Base-by-base conservation (phyloP, 1,284 basidiomycete species). In the Gomphus sp. region DNA sequence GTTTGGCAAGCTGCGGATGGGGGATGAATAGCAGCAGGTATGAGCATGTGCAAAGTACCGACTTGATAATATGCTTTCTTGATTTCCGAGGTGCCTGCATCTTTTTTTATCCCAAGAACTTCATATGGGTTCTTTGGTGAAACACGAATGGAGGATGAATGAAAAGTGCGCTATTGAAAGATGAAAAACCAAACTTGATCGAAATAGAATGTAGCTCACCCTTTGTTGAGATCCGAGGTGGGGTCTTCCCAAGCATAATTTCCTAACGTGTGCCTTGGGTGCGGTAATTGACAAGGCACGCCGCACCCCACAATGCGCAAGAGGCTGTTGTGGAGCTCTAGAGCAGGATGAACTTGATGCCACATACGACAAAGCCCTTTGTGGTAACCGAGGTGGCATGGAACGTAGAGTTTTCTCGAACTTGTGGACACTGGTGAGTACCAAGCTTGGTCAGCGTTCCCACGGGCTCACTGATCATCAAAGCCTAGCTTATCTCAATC, bases 1-100 rank as follows among this genome's bases (percentile, higher is more conserved):
- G 97, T 62, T 97, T 91, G 34, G 97, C 97, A 63, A 99, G 87
- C 91, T 98, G 67, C 39, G 51, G 47, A 58, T 59, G 43, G 62
- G 58, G 36, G 31, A 36, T 53, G 56, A 49, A 55, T 55, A 31
- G 31, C 25, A 56, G 33, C 39, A 34, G 12, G 11, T n/a, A 31
- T 45, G 14, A 22, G 54, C 54, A 47, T 33, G 54, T 14, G 18
- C 39, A 59, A 34, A 31, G 8, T 44, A 70, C 86, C 67, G 69
- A 95, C 95, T 66, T 87, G 80, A 72, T 98, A 99, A 73, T 99
- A 99, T 0, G 84, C 82, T 73, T 97, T 96, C 81, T 99, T 99
- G 69, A 99, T 98, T 65, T 99, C 94, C 48, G 87, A 83, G 18
- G 85, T 71, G 31, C 84, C 80, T 50, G 96, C 91, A 71, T 95